Evolutionary conservation across 768 basidiomycete genomes (phyloP), one percentile per base, ranked within the genome.

Genomic region (Tricholoma sp.): DNA sequence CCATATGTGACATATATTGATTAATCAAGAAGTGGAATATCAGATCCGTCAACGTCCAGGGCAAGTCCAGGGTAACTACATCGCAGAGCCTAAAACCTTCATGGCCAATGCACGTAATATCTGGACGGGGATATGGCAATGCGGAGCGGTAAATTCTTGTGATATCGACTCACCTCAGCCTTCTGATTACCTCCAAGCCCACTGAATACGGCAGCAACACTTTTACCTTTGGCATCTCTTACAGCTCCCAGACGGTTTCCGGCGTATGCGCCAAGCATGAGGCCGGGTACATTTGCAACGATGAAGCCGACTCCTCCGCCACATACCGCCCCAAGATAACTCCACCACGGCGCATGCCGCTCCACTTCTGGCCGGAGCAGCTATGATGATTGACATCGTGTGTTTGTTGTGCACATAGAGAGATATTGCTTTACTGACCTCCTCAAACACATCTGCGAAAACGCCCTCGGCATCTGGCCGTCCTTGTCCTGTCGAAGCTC

Each of bases 211-310:
- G 88, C 80, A 2, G 90, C 93, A 20, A 98, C 94, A 59, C 88
- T 89, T 79, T 91, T 93, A 9, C 94, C 90, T 74, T 98, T 98
- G 3, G 94, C 94, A 65, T 98, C 94, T 56, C 94, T 78, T 48
- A 98, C 78, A 3, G 94, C 92, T 42, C 94, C 94, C 29, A 97
- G 72, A n/a, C 91, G 77, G 66, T 94, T 96, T 0, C 94, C 94
- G 0, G 92, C 91, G 61, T 87, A 81, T 2, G 88, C 91, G 51
- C 94, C 94, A 17, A 94, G 78, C 74, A 94, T 80, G 12, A 92
- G 75, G 6, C 94, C 94, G 8, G 94, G 94, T 1, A 94, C 65
- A 64, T 95, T 97, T 24, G 86, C 94, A 28, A 82, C 63, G 71
- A 78, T 82, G 72, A 72, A 84, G 49, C 80, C 76, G 53, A 81